Evolutionary conservation across 192 early-diverging fungal genomes (phyloP).

Genomic region (Coemansia umbellata): DNA sequence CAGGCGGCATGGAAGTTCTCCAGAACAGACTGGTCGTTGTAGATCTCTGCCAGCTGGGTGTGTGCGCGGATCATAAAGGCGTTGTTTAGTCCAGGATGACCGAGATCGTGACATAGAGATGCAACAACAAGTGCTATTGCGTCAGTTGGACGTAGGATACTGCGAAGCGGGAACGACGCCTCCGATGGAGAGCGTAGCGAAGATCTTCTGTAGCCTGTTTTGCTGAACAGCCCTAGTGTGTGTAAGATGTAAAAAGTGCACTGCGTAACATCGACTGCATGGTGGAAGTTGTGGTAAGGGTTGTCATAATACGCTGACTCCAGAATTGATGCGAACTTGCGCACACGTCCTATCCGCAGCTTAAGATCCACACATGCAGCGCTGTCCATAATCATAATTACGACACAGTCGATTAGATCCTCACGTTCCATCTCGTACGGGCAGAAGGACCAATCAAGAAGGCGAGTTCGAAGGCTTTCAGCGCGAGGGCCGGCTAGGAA

Average conservation of each 20-base stretch:
- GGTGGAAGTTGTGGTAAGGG: constrained; percentile 93
- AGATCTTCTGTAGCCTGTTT: constrained; percentile 28
- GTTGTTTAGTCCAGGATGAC: constrained; percentile 95
- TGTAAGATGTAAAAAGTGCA: constrained; percentile 79
- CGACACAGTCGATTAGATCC: constrained; percentile 65
- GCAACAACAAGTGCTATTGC: constrained; percentile 73
- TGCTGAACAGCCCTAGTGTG: constrained; percentile 56
- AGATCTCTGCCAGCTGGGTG: constrained; percentile 81
- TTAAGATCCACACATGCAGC: constrained; percentile 56
- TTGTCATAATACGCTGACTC: constrained; percentile 60
- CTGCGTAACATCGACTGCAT: constrained; percentile 94
- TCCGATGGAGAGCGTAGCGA: constrained; percentile 46
- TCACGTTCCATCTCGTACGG: constrained; percentile 61
- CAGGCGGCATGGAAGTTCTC: constrained; percentile 90
- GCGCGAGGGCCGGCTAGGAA: constrained; percentile 36
- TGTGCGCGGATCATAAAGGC: constrained; percentile 79
- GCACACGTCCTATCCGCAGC: constrained; percentile 55
- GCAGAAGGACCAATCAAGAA: constrained; percentile 67
- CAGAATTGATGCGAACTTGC: constrained; percentile 43
- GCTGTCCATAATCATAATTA: constrained; percentile 66
- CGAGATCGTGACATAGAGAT: constrained; percentile 76
- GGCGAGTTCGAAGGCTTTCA: constrained; percentile 50
- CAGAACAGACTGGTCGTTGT: constrained; percentile 91
- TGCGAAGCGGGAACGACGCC: constrained; percentile 41
- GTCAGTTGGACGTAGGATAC: constrained; percentile 52